phyloP scores from a whole-genome alignment of 2,329 filamentous ascomycete species.

The Venturia pyrina region DNA sequence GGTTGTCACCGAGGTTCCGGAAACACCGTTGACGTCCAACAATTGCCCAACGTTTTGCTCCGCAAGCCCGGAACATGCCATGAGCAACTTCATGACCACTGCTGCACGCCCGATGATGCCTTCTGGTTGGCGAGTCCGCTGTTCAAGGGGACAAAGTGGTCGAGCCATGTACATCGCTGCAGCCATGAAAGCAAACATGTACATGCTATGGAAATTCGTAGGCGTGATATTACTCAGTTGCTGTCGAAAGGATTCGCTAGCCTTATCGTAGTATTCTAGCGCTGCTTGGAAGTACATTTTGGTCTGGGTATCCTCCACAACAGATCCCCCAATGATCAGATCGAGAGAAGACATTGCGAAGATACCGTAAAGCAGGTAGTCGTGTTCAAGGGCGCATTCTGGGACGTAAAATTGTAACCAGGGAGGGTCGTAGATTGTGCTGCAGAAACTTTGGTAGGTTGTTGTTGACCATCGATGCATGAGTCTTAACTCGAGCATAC shows the following conservation, averaged over 20 bases:
- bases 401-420: slow-evolving; percentile 18
- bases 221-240: slow-evolving; percentile 15
- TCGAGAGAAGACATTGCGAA: slow-evolving; percentile 21
- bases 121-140: background rate
- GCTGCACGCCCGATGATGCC: background rate
- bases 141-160: background rate
- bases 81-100: background rate
- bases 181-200: slow-evolving; percentile 1
- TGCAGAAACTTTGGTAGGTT: slow-evolving; percentile 32
- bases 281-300: slow-evolving; percentile 22
- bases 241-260: slow-evolving; percentile 23
- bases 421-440: slow-evolving; percentile 31
- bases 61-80: background rate
- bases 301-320: slow-evolving; percentile 14
- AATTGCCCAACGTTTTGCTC: background rate
- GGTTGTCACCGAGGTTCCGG: background rate
- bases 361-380: slow-evolving; percentile 5
- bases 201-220: background rate
- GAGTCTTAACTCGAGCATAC: slow-evolving; percentile 37
- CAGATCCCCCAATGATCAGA: slow-evolving; percentile 18
- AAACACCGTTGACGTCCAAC: background rate
- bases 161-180: background rate
- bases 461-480: slow-evolving; percentile 43
- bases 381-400: background rate
- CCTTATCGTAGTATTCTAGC: slow-evolving; percentile 26